phyloP scores from a whole-genome alignment of 345 rosid genomes.

The Salix arbutifolia region DNA sequence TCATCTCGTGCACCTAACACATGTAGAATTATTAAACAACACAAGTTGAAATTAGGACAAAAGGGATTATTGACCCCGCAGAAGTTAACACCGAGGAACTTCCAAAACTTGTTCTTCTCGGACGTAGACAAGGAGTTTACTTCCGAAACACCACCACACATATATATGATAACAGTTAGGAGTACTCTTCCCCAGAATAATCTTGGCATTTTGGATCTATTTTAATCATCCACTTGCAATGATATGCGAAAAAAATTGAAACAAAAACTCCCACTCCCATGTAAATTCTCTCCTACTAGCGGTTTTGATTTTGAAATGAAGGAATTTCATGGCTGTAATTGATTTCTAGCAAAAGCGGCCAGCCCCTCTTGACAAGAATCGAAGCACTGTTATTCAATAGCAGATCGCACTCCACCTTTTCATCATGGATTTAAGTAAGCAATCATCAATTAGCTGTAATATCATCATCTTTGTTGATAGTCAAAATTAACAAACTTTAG shows the following conservation, averaged over 20 bases:
- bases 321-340: not conserved
- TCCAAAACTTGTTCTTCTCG: slow-evolving; percentile 14
- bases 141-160: not conserved
- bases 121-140: not conserved
- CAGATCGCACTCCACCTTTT: not conserved
- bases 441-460: not conserved
- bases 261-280: not conserved
- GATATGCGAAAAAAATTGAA: no score
- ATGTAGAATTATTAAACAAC: slow-evolving; percentile 1
- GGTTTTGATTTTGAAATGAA: not conserved
- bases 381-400: not conserved
- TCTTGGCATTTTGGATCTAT: slow-evolving; percentile 13
- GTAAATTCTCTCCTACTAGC: not conserved
- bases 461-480: not conserved
- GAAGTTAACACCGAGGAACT: slow-evolving; percentile 1
- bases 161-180: not conserved
- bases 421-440: not conserved
- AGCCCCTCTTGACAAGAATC: not conserved
- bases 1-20: slow-evolving; percentile 7
- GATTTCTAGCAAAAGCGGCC: not conserved
- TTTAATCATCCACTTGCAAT: not conserved
- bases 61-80: slow-evolving; percentile 1
- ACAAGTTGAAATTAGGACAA: not conserved
- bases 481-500: not conserved
- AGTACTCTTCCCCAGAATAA: not conserved